Evolutionary conservation across 345 rosid species (phyloP).

Genomic region (Corymbia maculata): DNA sequence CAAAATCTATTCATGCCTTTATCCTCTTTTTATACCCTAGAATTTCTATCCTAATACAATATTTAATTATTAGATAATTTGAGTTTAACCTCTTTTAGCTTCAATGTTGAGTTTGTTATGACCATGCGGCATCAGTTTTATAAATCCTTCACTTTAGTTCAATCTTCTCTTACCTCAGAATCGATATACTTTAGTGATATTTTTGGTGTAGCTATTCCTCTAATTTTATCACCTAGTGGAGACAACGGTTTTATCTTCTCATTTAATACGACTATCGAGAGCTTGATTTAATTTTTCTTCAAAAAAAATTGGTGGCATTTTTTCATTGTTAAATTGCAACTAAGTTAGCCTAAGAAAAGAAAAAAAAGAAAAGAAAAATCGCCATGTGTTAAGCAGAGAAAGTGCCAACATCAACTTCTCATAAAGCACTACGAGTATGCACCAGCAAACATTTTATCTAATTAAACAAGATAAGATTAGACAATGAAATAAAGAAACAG

Average conservation of each 20-base stretch:
- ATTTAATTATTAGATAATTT: too few relatives aligned
- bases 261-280: not conserved
- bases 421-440: not conserved
- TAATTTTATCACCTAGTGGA: not conserved
- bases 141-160: not conserved
- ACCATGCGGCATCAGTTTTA: not conserved
- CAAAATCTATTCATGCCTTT: too few relatives aligned
- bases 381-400: not conserved
- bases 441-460: fast-evolving
- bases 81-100: not conserved
- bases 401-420: not conserved
- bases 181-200: not conserved
- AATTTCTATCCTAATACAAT: too few relatives aligned
- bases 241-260: not conserved
- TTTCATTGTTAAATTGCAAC: fast-evolving
- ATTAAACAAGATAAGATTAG: not conserved
- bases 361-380: not conserved
- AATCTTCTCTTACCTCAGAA: not conserved
- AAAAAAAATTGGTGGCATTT: fast-evolving
- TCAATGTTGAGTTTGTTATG: fast-evolving
- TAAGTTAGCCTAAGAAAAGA: not conserved
- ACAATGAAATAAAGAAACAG: fast-evolving
- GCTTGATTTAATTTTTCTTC: not conserved
- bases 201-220: not conserved
- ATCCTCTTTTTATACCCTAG: too few relatives aligned